Percentiles rank a stretch among this genome's conserved stretches.
These are phyloP conservation scores for Aspergillus ustus DNA, from an alignment of 2,329 filamentous ascomycete species.

Conservation along the genomic window DNA sequence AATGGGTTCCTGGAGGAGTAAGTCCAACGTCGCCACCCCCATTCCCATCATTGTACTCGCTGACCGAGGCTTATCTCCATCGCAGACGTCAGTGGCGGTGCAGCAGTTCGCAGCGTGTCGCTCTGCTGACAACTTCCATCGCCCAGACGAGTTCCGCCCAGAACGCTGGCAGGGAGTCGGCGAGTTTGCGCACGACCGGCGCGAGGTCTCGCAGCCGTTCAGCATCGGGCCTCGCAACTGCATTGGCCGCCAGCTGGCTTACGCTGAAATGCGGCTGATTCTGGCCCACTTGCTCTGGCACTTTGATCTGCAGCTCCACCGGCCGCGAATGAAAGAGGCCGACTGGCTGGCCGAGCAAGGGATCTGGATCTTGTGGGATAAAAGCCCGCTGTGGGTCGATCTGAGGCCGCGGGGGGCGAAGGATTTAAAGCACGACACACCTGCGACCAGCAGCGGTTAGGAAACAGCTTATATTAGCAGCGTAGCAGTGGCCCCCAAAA, in stretches of 20 bases:
- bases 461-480: no score
- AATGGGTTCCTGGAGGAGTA: slow-evolving; percentile 37
- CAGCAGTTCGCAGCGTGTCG: slow-evolving; percentile 15
- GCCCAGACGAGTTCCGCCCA: slow-evolving; percentile 25
- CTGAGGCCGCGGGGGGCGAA: neutral
- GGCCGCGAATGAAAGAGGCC: neutral
- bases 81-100: slow-evolving; percentile 14
- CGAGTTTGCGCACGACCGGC: slow-evolving; percentile 32
- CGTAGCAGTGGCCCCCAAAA: no score
- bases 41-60: neutral
- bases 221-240: slow-evolving; percentile 18
- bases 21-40: neutral
- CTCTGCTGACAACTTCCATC: slow-evolving; percentile 15
- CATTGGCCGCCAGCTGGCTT: slow-evolving; percentile 24
- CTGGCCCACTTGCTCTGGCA: slow-evolving; percentile 31
- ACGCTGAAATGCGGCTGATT: slow-evolving; percentile 32
- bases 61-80: neutral
- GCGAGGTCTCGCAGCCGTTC: slow-evolving; percentile 16
- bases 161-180: slow-evolving; percentile 28
- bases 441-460: no score
- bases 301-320: neutral
- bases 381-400: slow-evolving; percentile 1
- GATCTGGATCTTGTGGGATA: slow-evolving; percentile 4
- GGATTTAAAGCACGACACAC: no score
- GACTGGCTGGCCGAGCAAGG: slow-evolving; percentile 5